Base-by-base conservation (phyloP, 1,139 yeast species). In the Kodamaea plutei region DNA sequence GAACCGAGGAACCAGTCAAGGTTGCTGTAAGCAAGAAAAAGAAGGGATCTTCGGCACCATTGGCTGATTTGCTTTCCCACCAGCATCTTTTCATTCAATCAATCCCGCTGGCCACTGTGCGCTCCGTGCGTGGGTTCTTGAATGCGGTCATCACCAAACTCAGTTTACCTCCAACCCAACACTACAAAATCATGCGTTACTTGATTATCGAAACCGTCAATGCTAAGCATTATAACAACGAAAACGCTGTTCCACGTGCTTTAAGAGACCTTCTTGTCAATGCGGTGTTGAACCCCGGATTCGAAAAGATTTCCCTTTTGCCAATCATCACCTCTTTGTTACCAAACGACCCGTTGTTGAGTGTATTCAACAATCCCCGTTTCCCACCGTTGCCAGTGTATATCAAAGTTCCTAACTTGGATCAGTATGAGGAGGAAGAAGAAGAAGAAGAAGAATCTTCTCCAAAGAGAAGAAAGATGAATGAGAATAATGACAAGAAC, bases 1-100 rank as follows among this genome's bases (percentile, higher is more conserved):
- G 71, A 43, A 34, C 36, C 8, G 37, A 18, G 13, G 12, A 11
- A 8, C 23, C 23, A n/a, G 13, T 9, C 7, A 9, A 21, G 11
- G 12, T 8, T 4, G 11, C 9, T 8, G 13, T 8, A 8, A 64
- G 64, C 40, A 67, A 66, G 46, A 70, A 63, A 48, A 75, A 67
- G 47, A 63, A 58, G 30, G 55, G 52, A 27, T 60, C 62, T 15
- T 45, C 70, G 1, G 67, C 69, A 16, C 73, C 81, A 4, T 56
- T 82, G 42, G 74, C 93, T 4, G 95, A 85, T 58, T 58, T 82
- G 25, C 64, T 83, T 28, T 77, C 91, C 1, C 84, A 83, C 50
- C 71, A 82, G 20, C 76, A 73, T 29, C 59, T 76, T 29, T 84
- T 84, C 44, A 49, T 56, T 10, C 51, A 58, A 8, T 52, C 63